These are phyloP conservation scores for Climacium dendroides DNA, from an alignment of 225 moss, liverwort and hornwort species.

Conservation along the genomic window DNA sequence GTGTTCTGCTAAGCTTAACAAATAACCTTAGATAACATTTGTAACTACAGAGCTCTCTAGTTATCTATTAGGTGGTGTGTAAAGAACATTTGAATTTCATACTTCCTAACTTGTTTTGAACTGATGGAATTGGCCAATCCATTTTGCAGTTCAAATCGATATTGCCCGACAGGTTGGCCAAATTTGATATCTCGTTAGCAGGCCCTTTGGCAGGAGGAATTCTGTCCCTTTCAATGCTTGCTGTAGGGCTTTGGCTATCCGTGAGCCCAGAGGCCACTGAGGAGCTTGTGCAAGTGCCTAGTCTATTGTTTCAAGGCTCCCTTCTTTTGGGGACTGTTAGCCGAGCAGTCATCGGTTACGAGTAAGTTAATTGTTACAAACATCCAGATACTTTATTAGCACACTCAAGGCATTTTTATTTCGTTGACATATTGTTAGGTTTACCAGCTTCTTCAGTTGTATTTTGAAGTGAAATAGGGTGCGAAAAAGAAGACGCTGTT, in stretches of 20 bases:
- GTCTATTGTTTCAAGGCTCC: conserved; percentile 84
- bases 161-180: conserved; percentile 73
- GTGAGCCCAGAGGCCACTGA: conserved; percentile 63
- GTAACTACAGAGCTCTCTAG: background rate
- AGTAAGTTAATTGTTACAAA: conserved; percentile 15
- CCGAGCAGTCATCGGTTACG: conserved; percentile 67
- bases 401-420: background rate
- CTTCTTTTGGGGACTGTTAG: conserved; percentile 63
- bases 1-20: background rate
- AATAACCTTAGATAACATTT: background rate
- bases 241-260: conserved; percentile 68
- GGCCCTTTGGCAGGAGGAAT: conserved; percentile 80
- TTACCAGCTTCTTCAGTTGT: background rate
- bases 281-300: conserved; percentile 89
- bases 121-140: background rate
- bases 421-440: background rate
- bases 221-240: conserved; percentile 80
- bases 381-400: background rate
- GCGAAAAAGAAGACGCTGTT: background rate
- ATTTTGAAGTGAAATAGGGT: background rate
- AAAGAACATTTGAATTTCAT: background rate
- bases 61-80: background rate
- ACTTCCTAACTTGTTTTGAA: background rate
- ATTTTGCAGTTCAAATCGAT: conserved; percentile 66
- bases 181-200: conserved; percentile 85